A percentile compares a stretch with the other conserved stretches of the same genome.
Evolutionary conservation across 169 alveolate species (phyloP).

Genomic region (Plasmodium cynomolgi): DNA sequence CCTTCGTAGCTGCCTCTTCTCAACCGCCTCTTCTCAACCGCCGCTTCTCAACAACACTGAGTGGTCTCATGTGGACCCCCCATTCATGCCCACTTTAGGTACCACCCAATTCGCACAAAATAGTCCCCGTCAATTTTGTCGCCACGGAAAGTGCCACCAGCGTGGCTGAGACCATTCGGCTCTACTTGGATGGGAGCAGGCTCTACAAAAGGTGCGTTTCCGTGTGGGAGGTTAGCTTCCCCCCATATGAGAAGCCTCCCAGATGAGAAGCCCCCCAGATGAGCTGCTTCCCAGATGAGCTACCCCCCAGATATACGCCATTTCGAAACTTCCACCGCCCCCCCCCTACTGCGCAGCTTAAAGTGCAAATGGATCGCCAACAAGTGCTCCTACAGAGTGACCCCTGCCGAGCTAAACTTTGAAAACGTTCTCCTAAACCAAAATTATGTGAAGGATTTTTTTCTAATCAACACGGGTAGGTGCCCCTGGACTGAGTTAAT

Average conservation of each 20-base stretch:
- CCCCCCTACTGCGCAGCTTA: conserved; percentile 5
- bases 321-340: neutral
- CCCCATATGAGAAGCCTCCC: neutral
- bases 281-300: neutral
- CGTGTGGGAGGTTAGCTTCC: too few relatives aligned
- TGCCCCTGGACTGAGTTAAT: too few relatives aligned
- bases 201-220: conserved; percentile 42
- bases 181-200: conserved; percentile 27
- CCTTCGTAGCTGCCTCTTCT: too few relatives aligned
- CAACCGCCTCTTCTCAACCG: neutral
- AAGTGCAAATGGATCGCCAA: conserved; percentile 20
- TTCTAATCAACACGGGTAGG: conserved; percentile 48
- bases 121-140: conserved; percentile 30
- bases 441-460: conserved; percentile 34
- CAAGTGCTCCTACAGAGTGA: conserved; percentile 19
- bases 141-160: neutral
- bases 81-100: conserved; percentile 7
- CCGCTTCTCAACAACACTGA: neutral
- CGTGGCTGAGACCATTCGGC: conserved; percentile 18
- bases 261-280: neutral
- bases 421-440: conserved; percentile 43
- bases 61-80: neutral
- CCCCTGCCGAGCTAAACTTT: conserved; percentile 24
- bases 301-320: neutral
- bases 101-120: conserved; percentile 18